phyloP scores from a whole-genome alignment of 1,139 yeast genomes.

The Candida sojae region DNA sequence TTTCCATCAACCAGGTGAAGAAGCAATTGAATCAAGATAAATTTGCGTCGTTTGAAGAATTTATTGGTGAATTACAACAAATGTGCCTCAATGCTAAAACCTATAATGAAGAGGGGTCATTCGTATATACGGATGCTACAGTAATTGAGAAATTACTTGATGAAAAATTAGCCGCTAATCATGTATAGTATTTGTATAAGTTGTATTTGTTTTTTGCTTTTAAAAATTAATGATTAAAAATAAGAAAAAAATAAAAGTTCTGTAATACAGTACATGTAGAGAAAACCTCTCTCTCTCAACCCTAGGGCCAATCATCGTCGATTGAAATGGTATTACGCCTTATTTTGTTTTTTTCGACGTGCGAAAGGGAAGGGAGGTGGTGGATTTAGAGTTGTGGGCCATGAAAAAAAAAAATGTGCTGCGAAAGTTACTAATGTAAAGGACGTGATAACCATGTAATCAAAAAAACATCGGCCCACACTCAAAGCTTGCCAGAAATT shows the following conservation, averaged over 20 bases:
- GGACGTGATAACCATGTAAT: too few relatives aligned
- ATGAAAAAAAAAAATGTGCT: neutral
- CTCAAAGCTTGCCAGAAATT: too few relatives aligned
- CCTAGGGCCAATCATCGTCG: neutral
- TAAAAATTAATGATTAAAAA: too few relatives aligned
- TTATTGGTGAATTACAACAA: constrained; percentile 55
- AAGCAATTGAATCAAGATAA: constrained; percentile 54
- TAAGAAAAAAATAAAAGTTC: too few relatives aligned
- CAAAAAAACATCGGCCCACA: too few relatives aligned
- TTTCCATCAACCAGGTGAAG: constrained; percentile 59
- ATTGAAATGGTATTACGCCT: neutral
- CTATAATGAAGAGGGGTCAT: constrained; percentile 83
- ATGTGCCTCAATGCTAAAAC: constrained; percentile 81
- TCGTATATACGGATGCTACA: constrained; percentile 72
- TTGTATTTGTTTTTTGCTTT: too few relatives aligned
- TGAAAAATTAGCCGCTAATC: constrained; percentile 1
- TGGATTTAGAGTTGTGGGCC: too few relatives aligned
- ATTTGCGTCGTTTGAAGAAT: constrained; percentile 54
- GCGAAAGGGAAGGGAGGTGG: neutral
- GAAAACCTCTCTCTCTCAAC: too few relatives aligned
- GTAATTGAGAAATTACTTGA: constrained; percentile 46
- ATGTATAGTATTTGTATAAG: too few relatives aligned
- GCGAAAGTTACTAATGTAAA: neutral
- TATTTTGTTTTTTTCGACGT: neutral
- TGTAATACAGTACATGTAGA: too few relatives aligned